Evolutionary conservation across 2,329 filamentous ascomycete species (phyloP).

Genomic region (Tolypocladium paradoxum): DNA sequence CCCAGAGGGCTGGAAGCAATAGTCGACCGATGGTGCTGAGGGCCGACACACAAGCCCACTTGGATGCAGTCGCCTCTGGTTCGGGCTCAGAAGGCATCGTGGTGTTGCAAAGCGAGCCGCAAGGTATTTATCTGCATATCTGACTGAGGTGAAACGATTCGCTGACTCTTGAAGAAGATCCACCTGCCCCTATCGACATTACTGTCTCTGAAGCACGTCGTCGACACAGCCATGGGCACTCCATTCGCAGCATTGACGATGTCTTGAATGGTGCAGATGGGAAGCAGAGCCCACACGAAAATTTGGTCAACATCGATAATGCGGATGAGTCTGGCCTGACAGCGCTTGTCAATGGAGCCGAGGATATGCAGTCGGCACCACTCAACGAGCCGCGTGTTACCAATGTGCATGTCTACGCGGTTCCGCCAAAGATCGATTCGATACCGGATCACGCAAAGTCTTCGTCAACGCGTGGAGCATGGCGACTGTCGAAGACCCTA

Average conservation of each 20-base stretch:
- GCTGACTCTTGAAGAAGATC: background rate
- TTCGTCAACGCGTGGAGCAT: background rate
- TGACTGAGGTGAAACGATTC: background rate
- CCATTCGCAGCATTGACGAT: background rate
- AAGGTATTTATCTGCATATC: background rate
- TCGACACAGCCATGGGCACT: background rate
- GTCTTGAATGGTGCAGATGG: background rate
- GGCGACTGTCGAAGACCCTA: conserved; percentile 3
- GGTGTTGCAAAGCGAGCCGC: background rate
- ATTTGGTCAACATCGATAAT: background rate
- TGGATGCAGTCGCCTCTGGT: background rate
- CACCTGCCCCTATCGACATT: background rate
- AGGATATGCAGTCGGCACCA: background rate
- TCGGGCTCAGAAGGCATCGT: background rate
- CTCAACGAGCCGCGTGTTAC: background rate
- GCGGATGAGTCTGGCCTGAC: background rate
- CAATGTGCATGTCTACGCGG: background rate
- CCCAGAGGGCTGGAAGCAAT: conserved; percentile 12
- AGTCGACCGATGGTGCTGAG: conserved; percentile 15
- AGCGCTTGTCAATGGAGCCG: background rate
- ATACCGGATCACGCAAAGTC: background rate
- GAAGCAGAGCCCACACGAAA: background rate
- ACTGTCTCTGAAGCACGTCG: background rate
- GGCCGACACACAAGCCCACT: conserved; percentile 8
- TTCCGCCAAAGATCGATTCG: background rate